phyloP scores from a whole-genome alignment of 345 rosid genomes.

The Rhizophora apiculata region DNA sequence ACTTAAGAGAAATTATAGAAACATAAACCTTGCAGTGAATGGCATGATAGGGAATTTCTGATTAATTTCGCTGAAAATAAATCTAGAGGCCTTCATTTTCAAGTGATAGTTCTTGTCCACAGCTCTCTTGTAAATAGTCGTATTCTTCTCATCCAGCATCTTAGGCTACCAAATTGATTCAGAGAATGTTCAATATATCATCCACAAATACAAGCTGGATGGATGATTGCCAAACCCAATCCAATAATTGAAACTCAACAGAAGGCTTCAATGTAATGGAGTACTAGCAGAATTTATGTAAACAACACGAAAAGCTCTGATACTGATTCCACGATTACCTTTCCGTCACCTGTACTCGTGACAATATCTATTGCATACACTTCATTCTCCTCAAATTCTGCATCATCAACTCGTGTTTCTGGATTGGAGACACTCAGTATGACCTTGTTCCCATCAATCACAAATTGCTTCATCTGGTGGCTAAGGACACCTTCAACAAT shows the following conservation, averaged over 20 bases:
- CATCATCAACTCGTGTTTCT: constrained; percentile 89
- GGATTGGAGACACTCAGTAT: constrained; percentile 65
- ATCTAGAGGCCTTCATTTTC: constrained; percentile 98
- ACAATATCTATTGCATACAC: constrained; percentile 87
- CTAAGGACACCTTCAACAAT: constrained; percentile 98
- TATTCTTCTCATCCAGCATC: constrained; percentile 91
- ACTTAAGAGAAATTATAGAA: neutral
- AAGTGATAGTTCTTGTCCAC: constrained; percentile 78
- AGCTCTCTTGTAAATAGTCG: constrained; percentile 90
- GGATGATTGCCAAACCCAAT: too few relatives aligned
- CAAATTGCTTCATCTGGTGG: constrained; percentile 88
- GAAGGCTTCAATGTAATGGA: too few relatives aligned
- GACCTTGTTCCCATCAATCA: constrained; percentile 88
- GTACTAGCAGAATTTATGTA: neutral
- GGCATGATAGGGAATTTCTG: constrained; percentile 85
- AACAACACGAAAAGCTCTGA: neutral
- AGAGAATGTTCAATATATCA: constrained; percentile 7
- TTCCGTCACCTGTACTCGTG: constrained; percentile 93
- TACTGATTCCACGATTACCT: constrained; percentile 49
- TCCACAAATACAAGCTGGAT: neutral
- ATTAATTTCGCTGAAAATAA: constrained; percentile 85
- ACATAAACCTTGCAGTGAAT: constrained; percentile 71
- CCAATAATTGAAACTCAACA: too few relatives aligned
- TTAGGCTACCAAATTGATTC: constrained; percentile 60
- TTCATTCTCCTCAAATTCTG: constrained; percentile 95